A percentile compares a stretch with the other conserved stretches of the same genome.
phyloP scores from a whole-genome alignment of 495 filamentous ascomycete species.

The Tuber borchii region DNA sequence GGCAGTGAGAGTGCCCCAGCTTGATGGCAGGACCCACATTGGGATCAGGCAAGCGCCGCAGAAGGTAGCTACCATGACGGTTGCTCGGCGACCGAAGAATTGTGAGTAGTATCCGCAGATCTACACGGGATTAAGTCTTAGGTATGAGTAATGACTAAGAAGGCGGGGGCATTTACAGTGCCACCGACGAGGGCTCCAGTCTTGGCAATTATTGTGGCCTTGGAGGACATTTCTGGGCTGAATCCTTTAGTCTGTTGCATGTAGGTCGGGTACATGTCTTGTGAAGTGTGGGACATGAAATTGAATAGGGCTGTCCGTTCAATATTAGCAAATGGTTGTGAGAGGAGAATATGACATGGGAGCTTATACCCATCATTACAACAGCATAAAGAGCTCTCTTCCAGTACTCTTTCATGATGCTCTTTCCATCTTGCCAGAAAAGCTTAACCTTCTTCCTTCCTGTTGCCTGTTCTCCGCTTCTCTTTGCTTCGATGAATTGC shows the following conservation, averaged over 20 bases:
- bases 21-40: constrained; percentile 62
- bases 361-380: constrained; percentile 59
- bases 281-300: constrained; percentile 56
- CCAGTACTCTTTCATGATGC: constrained; percentile 63
- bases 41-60: constrained; percentile 58
- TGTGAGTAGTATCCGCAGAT: constrained; percentile 62
- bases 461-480: constrained; percentile 44
- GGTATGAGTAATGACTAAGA: too few species aligned
- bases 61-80: constrained; percentile 57
- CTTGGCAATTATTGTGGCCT: constrained; percentile 69
- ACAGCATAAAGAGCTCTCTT: constrained; percentile 62
- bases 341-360: constrained; percentile 10
- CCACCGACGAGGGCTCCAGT: constrained; percentile 67
- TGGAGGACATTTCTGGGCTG: constrained; percentile 45
- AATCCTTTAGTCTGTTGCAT: constrained; percentile 63
- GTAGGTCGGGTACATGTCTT: constrained; percentile 73
- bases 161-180: constrained; percentile 47
- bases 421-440: constrained; percentile 47
- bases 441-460: constrained; percentile 42
- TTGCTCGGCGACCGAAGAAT: constrained; percentile 61
- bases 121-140: constrained; percentile 4
- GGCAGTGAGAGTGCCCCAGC: constrained; percentile 54
- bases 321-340: constrained; percentile 36
- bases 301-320: constrained; percentile 35
- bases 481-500: constrained; percentile 61